phyloP scores from a whole-genome alignment of 2,329 filamentous ascomycete species.

The Tothia fuscella region DNA sequence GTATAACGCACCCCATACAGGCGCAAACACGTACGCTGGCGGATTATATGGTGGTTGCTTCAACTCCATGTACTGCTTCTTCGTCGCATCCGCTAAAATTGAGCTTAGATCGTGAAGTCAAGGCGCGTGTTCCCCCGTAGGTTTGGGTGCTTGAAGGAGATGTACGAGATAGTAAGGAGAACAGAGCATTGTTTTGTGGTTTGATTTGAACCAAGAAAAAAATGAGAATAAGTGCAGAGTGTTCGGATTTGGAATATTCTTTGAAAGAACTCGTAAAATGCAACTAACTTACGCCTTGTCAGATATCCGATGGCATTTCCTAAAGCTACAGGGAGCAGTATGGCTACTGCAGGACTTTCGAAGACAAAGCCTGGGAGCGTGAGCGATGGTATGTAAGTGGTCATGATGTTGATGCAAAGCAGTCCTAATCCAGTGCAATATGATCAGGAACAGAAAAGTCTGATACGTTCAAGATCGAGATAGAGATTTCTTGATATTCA shows the following conservation, averaged over 20 bases:
- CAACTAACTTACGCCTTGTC: conserved; percentile 44
- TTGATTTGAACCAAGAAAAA: too few species aligned
- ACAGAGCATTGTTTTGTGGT: too few species aligned
- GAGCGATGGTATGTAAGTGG: conserved; percentile 64
- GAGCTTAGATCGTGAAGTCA: too few species aligned
- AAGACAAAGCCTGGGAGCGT: conserved; percentile 64
- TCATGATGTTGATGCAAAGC: conserved; percentile 58
- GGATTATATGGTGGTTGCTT: conserved; percentile 52
- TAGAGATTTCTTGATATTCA: too few species aligned
- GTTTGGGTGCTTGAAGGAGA: not conserved
- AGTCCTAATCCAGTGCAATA: too few species aligned
- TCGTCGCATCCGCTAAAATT: conserved; percentile 42
- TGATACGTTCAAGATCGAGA: too few species aligned
- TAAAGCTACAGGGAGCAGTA: conserved; percentile 62
- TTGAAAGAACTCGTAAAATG: too few species aligned
- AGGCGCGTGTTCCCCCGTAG: conserved; percentile 8
- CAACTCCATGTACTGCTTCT: conserved; percentile 51
- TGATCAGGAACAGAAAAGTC: too few species aligned
- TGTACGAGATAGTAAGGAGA: too few species aligned
- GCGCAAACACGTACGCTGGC: conserved; percentile 46
- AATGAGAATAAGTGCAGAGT: not conserved
- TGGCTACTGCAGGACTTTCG: conserved; percentile 56
- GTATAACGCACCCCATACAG: conserved; percentile 48
- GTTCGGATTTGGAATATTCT: not conserved
- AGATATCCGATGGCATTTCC: conserved; percentile 64